Base-by-base conservation (phyloP, 2,329 filamentous ascomycete genomes). In the Claviceps sp. region DNA sequence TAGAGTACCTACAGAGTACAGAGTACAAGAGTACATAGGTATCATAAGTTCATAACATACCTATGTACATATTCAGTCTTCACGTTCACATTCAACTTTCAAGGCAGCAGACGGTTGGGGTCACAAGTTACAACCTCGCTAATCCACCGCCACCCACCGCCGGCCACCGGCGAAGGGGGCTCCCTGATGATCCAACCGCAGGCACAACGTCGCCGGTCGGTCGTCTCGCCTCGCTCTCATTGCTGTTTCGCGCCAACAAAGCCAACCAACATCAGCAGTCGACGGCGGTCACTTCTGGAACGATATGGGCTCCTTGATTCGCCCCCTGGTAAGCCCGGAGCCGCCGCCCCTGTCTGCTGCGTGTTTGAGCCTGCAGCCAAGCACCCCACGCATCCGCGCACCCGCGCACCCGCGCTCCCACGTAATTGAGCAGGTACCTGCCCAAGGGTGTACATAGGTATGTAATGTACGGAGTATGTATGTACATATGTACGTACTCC, bases 311-410 rank as follows among this genome's bases (percentile, higher is more conserved):
- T 34, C 38, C 14, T 44, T 49, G 52, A 53, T 51, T 51, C 54
- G 54, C 37, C 54, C 46, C 38, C 38, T 30, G 30, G 30, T n/a
- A 40, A 37, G 38, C 43, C 41, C 49, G 30, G n/a, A 47, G 43
- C 45, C 46, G 49, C 54, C 51, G 53, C 49, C 51, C 49, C 54
- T 55, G 53, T 48, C 22, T 37, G 37, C 50, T 45, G 44, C 30
- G 36, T 45, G 48, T 53, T 41, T 53, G 47, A 40, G 45, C 26
- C 52, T 34, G 38, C 47, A 45, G 42, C 42, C 41, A 43, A 43
- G 41, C 41, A 22, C 40, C n/a, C 43, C 43, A 26, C 22, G 20
- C 38, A 18, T n/a, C 38, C 41, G n/a, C 9, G 41, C 18, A 42
- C 20, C 42, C 42, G 24, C 18, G 42, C 20, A 30, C 49, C 30